Conservation (phyloP, 495 filamentous ascomycete genomes). For the Trichocladium antarcticum region DNA sequence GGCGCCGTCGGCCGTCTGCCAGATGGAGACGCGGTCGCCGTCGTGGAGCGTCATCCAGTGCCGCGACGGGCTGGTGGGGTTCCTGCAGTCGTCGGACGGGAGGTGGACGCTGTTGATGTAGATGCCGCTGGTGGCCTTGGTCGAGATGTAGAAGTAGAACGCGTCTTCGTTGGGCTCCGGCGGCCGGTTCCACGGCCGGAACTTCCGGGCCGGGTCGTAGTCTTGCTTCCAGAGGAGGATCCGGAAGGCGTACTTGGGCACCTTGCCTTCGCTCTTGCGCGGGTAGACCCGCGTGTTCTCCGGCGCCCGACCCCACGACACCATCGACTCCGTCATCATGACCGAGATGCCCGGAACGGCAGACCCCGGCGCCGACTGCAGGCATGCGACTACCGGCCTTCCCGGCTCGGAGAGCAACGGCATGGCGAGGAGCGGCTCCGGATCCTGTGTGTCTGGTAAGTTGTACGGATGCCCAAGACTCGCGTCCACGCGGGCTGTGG, state of each 20-base stretch:
- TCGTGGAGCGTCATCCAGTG: constrained; percentile 58
- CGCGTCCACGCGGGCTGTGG: constrained; percentile 19
- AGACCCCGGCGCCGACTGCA: constrained; percentile 38
- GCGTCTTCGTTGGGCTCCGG: constrained; percentile 38
- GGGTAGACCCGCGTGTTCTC: constrained; percentile 52
- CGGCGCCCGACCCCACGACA: constrained; percentile 62
- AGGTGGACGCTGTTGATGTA: constrained; percentile 57
- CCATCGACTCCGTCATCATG: constrained; percentile 50
- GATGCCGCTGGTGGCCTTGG: constrained; percentile 59
- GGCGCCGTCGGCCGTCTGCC: constrained; percentile 25
- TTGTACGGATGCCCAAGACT: constrained; percentile 7
- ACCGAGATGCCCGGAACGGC: constrained; percentile 44
- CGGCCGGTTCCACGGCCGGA: constrained; percentile 31
- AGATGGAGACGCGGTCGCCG: constrained; percentile 61
- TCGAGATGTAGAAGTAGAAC: constrained; percentile 60
- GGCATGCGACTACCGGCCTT: constrained; percentile 22
- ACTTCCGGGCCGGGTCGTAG: constrained; percentile 39
- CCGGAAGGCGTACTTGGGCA: constrained; percentile 73
- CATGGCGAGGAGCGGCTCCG: constrained; percentile 11
- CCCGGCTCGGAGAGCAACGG: constrained; percentile 10
- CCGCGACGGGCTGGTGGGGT: constrained; percentile 35
- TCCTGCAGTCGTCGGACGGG: constrained; percentile 35
- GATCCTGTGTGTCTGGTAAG: constrained; percentile 6
- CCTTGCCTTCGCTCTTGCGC: constrained; percentile 47
- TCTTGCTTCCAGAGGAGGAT: constrained; percentile 59